Evolutionary conservation across 73 alveolate species (phyloP).

Genomic region (Urostyla sp.): DNA sequence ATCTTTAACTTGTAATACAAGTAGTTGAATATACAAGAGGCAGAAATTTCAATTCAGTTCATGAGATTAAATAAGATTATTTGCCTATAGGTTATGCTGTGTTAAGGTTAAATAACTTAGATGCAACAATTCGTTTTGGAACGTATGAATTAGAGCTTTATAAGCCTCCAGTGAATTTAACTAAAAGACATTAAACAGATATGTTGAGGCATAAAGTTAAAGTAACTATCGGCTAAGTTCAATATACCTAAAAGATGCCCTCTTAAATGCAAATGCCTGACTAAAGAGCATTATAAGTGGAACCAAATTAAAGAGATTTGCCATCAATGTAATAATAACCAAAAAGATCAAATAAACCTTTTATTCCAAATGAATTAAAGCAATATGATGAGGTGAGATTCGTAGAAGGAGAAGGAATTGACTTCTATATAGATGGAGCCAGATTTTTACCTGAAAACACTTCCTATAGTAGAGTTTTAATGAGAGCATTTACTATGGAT

Average conservation of each 20-base stretch:
- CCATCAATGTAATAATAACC: background rate
- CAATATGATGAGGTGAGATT: conserved; percentile 37
- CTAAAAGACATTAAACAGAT: conserved; percentile 25
- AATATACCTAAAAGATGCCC: conserved; percentile 15
- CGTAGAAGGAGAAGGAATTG: conserved; percentile 83
- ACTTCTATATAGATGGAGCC: conserved; percentile 89
- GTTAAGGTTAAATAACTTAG: conserved; percentile 60
- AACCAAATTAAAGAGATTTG: background rate
- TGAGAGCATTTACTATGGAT: conserved; percentile 56
- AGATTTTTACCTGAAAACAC: conserved; percentile 90
- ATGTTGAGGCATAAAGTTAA: conserved; percentile 18
- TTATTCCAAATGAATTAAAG: conserved; percentile 57
- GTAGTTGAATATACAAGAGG: conserved; percentile 35
- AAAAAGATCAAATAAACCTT: conserved; percentile 43
- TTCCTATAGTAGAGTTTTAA: conserved; percentile 71
- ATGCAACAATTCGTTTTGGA: conserved; percentile 69
- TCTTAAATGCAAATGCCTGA: conserved; percentile 11
- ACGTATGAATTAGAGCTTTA: conserved; percentile 62
- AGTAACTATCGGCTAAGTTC: conserved; percentile 25
- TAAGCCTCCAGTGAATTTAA: conserved; percentile 61
- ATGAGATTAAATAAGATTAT: conserved; percentile 17
- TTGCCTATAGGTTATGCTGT: conserved; percentile 57
- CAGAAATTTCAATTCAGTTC: background rate
- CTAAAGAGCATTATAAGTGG: conserved; percentile 28
- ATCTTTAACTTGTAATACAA: conserved; percentile 12